A percentile compares a stretch with the other conserved stretches of the same genome.
phyloP scores from a whole-genome alignment of 1,139 yeast genomes.

The Spencermartinsiella ligniputridi region DNA sequence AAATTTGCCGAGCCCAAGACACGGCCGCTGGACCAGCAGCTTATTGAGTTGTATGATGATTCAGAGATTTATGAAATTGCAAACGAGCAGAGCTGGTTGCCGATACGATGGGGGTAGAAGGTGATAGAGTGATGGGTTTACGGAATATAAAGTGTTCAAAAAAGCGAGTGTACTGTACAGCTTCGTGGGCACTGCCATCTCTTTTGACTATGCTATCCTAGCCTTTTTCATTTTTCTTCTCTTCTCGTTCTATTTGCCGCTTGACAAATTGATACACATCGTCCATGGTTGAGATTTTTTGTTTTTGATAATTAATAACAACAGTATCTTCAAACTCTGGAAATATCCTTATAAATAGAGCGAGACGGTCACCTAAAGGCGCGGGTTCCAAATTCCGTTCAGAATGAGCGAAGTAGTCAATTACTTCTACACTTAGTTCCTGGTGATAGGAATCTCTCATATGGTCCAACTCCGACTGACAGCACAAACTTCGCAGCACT shows the following conservation, averaged over 20 bases:
- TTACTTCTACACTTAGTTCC: too few relatives aligned
- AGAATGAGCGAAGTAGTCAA: constrained; percentile 13
- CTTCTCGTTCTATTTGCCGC: constrained; percentile 3
- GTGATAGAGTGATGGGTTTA: too few relatives aligned
- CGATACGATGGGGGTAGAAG: constrained; percentile 72
- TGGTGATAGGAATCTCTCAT: neutral
- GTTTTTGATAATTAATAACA: constrained; percentile 11
- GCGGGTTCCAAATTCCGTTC: constrained; percentile 20
- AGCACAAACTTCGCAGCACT: constrained; percentile 12
- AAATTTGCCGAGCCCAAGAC: constrained; percentile 94
- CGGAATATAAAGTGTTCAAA: too few relatives aligned
- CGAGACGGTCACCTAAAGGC: constrained; percentile 19
- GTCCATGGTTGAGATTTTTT: constrained; percentile 7
- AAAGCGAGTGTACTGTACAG: too few relatives aligned
- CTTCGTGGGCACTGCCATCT: too few relatives aligned
- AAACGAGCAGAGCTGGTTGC: constrained; percentile 51
- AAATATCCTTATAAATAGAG: constrained; percentile 13
- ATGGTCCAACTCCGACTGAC: constrained; percentile 10
- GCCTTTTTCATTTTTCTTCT: too few relatives aligned
- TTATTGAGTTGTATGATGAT: constrained; percentile 83
- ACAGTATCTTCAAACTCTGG: constrained; percentile 13
- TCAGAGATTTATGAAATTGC: constrained; percentile 54
- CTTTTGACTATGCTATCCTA: too few relatives aligned
- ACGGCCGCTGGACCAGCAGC: constrained; percentile 90
- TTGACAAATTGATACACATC: constrained; percentile 7